phyloP scores from a whole-genome alignment of 495 filamentous ascomycete species.

The Aspergillus wentii region DNA sequence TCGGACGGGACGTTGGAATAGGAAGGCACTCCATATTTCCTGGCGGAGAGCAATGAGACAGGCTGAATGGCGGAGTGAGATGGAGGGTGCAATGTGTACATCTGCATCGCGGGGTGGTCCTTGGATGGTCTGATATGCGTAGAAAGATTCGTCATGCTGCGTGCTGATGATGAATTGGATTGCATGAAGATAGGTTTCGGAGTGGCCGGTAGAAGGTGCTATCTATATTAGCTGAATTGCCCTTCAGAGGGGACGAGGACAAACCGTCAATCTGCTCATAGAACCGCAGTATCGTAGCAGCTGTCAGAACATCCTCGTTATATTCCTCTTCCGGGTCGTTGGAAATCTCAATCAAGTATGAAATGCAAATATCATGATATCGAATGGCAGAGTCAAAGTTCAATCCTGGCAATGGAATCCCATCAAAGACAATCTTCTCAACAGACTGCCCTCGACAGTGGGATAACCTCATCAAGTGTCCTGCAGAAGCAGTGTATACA shows the following conservation, averaged over 20 bases:
- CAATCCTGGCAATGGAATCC: slow-evolving; percentile 13
- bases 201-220: slow-evolving; percentile 15
- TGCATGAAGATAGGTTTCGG: slow-evolving; percentile 12
- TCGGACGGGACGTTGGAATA: slow-evolving; percentile 23
- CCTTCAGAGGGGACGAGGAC: not conserved
- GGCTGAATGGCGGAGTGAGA: slow-evolving; percentile 23
- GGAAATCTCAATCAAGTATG: slow-evolving; percentile 19
- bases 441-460: slow-evolving; percentile 6
- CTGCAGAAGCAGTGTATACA: slow-evolving; percentile 22
- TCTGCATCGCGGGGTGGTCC: slow-evolving; percentile 4
- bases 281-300: slow-evolving; percentile 26
- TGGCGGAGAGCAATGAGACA: slow-evolving; percentile 27
- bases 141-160: slow-evolving; percentile 6
- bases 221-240: not conserved
- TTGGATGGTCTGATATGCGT: slow-evolving; percentile 10
- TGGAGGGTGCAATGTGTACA: slow-evolving; percentile 5
- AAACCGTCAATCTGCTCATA: slow-evolving; percentile 30
- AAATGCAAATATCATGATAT: slow-evolving; percentile 25
- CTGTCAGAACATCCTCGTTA: slow-evolving; percentile 28
- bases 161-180: slow-evolving; percentile 10
- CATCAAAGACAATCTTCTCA: slow-evolving; percentile 8
- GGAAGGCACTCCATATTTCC: slow-evolving; percentile 29
- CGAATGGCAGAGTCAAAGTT: slow-evolving; percentile 19
- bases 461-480: slow-evolving; percentile 13
- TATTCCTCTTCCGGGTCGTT: slow-evolving; percentile 21